Evolutionary conservation across 306 rosid species (phyloP), one percentile per base, ranked within the genome.

Genomic region (Quercus agrifolia): DNA sequence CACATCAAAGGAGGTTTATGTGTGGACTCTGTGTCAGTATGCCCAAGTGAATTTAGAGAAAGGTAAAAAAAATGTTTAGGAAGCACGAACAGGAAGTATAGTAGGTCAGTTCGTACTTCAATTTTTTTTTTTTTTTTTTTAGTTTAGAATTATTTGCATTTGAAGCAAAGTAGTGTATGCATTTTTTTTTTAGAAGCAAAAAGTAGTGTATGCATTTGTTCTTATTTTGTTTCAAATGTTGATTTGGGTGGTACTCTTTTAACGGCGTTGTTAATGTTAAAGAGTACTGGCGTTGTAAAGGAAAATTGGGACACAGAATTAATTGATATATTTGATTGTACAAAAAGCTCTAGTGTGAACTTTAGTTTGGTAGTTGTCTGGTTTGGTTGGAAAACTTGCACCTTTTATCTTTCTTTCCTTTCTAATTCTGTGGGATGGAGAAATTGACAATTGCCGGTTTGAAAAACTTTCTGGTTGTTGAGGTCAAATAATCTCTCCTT

Each of bases 1-100:
- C 99, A 94, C 85, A 86, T 89, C 71, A 94, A 94, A 83, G 99
- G 95, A 71, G 97, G 97, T n/a, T 90, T 94, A 10, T 88, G 89
- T 81, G 83, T 94, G 0, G 99, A 94, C 59, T 90, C 89, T 31
- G 92, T 87, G 33, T 75, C 86, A 31, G 85, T 92, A 67, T 85
- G 74, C 56, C 99, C 98, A 0, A 58, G 9, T 3, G 78, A 84
- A 77, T 66, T 77, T 6, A 23, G 72, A 5, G 73, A 83, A 8
- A 78, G 72, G 21, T 33, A 80, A 18, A 75, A 77, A 28, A 71
- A 80, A 28, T n/a, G 25, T 77, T 74, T 83, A 81, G 81, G 69
- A 17, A 13, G 6, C 20, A 15, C 18, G 5, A 63, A 63, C 20
- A 64, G 21, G 17, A 30, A 15, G 52, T 35, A 67, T 64, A 64